Conservation (phyloP, 1,139 yeast species). For the Kodamaea arcana region DNA sequence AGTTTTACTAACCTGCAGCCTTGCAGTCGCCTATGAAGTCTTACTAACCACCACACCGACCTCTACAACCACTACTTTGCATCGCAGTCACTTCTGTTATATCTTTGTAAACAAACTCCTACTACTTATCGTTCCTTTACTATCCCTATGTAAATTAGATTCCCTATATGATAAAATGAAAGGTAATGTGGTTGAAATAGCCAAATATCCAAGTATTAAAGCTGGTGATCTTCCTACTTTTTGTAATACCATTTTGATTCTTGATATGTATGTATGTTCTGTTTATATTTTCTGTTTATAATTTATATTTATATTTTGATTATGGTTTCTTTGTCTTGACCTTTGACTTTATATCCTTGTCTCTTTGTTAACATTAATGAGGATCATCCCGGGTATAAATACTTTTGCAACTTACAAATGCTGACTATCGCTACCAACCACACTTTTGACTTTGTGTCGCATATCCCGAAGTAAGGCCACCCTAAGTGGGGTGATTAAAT, state of each 20-base stretch:
- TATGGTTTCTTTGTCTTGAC: not conserved
- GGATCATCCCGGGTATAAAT: not conserved
- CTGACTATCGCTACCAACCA: not conserved
- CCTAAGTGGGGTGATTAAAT: not conserved
- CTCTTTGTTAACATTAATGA: too few species aligned
- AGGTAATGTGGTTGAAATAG: slow-evolving; percentile 40
- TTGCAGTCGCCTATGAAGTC: too few species aligned
- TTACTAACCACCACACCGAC: too few species aligned
- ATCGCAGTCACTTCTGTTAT: too few species aligned
- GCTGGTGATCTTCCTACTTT: slow-evolving; percentile 16
- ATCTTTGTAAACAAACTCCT: slow-evolving; percentile 40
- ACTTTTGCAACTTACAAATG: not conserved
- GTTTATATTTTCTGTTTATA: not conserved
- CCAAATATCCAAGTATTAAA: slow-evolving; percentile 37
- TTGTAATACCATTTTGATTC: not conserved
- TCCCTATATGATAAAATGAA: slow-evolving; percentile 43
- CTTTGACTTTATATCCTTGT: too few species aligned
- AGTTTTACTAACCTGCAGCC: too few species aligned
- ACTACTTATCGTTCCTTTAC: slow-evolving; percentile 35
- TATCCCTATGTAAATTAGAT: slow-evolving; percentile 17
- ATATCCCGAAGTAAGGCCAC: too few species aligned
- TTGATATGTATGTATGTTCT: slow-evolving; percentile 1
- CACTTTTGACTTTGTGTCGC: not conserved
- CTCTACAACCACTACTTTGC: too few species aligned
- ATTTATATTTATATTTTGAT: not conserved